These are phyloP conservation scores for Phytophthora multivora DNA, from an alignment of 352 stramenopile genomes.

Conservation along the genomic window DNA sequence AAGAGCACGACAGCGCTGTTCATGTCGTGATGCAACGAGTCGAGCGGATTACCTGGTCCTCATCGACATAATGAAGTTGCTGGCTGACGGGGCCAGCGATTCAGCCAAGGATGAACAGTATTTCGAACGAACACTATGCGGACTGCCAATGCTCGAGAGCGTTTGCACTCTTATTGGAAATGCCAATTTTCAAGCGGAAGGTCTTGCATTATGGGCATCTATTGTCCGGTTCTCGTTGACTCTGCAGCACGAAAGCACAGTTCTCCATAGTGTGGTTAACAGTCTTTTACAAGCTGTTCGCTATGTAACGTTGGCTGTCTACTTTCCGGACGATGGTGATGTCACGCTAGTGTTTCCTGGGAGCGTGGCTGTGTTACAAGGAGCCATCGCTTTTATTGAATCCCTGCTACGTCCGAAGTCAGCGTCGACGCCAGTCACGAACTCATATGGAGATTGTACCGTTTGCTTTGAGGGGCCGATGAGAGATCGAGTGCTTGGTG, in stretches of 20 bases:
- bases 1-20: slow-evolving; percentile 17
- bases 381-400: slow-evolving; percentile 33
- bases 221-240: slow-evolving; percentile 39
- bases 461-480: slow-evolving; percentile 5
- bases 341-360: slow-evolving; percentile 33
- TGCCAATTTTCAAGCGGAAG: slow-evolving; percentile 36
- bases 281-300: slow-evolving; percentile 59
- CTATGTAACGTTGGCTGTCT: slow-evolving; percentile 46
- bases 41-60: slow-evolving; percentile 41
- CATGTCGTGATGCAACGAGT: slow-evolving; percentile 18
- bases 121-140: slow-evolving; percentile 38
- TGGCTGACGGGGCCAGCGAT: slow-evolving; percentile 15
- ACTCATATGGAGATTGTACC: background rate
- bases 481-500: slow-evolving; percentile 36
- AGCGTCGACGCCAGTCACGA: background rate
- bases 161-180: slow-evolving; percentile 45
- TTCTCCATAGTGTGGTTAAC: slow-evolving; percentile 53
- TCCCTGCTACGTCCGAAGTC: slow-evolving; percentile 22
- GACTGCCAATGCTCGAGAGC: slow-evolving; percentile 48
- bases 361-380: slow-evolving; percentile 29
- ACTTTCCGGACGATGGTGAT: slow-evolving; percentile 34
- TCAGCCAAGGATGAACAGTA: slow-evolving; percentile 32
- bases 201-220: slow-evolving; percentile 44
- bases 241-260: slow-evolving; percentile 43
- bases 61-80: slow-evolving; percentile 50